Conservation (phyloP, 2,329 filamentous ascomycete genomes). For the Colletotrichum chrysophilum region DNA sequence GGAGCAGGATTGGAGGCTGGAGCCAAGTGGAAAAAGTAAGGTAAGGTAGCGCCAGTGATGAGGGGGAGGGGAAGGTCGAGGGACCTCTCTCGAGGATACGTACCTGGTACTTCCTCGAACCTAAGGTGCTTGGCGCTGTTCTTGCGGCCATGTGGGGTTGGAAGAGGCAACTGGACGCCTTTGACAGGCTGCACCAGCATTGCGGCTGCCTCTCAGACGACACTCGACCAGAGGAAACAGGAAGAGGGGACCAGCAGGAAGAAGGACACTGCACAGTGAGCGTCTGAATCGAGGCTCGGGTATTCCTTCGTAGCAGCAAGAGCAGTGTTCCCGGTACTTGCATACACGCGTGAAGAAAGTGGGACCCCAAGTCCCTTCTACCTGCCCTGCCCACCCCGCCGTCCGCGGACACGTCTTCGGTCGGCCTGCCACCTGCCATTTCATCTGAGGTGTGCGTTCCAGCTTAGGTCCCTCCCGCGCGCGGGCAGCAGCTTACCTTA, state of each 20-base stretch:
- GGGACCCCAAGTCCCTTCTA: neutral
- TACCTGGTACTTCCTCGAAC: neutral
- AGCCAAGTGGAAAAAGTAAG: slow-evolving; percentile 17
- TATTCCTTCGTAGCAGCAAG: neutral
- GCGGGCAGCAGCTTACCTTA: neutral
- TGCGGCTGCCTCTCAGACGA: neutral
- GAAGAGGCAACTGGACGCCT: slow-evolving; percentile 10
- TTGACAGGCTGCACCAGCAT: slow-evolving; percentile 4
- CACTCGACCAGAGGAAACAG: neutral
- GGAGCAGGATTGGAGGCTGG: neutral
- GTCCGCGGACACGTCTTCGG: slow-evolving; percentile 1
- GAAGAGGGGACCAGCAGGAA: neutral
- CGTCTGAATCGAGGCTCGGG: neutral
- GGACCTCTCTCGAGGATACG: neutral
- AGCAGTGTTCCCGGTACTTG: neutral
- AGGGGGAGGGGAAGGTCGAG: neutral
- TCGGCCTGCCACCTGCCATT: slow-evolving; percentile 17
- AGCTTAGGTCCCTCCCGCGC: neutral
- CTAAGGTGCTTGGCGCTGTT: neutral
- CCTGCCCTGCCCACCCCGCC: neutral
- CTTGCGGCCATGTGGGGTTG: neutral
- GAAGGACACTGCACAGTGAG: neutral
- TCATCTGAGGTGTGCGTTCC: slow-evolving; percentile 14
- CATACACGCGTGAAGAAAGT: neutral
- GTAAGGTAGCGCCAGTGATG: neutral